Conservation (phyloP, 164 flowering plant genomes). For the Chloranthus sessilifolius region DNA sequence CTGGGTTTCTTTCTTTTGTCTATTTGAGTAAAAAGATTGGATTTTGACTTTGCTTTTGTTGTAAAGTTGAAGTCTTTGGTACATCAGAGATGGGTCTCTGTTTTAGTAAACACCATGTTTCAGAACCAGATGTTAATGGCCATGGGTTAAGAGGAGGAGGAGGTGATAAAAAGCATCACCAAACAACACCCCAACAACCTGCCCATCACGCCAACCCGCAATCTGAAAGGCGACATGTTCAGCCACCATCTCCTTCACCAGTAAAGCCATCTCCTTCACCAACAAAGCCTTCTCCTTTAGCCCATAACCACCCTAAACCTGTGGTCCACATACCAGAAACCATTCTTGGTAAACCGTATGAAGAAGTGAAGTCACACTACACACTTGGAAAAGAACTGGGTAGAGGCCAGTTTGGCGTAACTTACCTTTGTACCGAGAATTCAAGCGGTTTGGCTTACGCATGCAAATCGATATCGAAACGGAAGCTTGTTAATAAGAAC, state of each 20-base stretch:
- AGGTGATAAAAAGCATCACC: neutral
- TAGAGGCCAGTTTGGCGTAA: constrained; percentile 92
- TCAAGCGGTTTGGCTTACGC: constrained; percentile 59
- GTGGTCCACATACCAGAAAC: constrained; percentile 39
- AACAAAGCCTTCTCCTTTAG: neutral
- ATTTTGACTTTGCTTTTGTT: constrained; percentile 4
- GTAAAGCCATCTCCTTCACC: constrained; percentile 2
- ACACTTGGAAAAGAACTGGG: constrained; percentile 78
- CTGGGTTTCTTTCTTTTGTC: constrained; percentile 8
- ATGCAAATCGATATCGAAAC: constrained; percentile 83
- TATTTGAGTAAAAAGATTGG: neutral
- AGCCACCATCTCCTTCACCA: constrained; percentile 6
- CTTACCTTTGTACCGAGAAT: constrained; percentile 72
- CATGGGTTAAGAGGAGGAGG: constrained; percentile 4
- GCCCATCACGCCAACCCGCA: constrained; percentile 14
- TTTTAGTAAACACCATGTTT: constrained; percentile 14
- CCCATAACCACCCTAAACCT: constrained; percentile 27
- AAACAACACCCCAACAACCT: constrained; percentile 13
- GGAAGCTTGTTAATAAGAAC: constrained; percentile 59
- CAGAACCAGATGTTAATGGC: constrained; percentile 12
- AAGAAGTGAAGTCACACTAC: constrained; percentile 55
- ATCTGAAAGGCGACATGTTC: constrained; percentile 16
- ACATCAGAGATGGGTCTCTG: constrained; percentile 26
- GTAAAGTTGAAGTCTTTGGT: neutral
- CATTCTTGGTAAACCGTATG: constrained; percentile 69